Conservation (phyloP, 805 yeast species). For the Schwanniomyces vanrijiae region DNA sequence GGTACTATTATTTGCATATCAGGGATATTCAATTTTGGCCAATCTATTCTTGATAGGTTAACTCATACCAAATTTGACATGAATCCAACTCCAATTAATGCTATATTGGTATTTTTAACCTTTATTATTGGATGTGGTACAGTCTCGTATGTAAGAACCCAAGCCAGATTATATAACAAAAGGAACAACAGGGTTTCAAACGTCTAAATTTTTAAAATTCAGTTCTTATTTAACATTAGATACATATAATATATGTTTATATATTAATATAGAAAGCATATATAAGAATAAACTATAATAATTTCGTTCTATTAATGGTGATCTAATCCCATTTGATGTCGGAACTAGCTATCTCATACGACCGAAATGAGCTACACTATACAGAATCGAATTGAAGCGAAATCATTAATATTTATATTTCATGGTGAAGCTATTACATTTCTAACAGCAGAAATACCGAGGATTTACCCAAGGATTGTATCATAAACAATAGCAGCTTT, state of each 20-base stretch:
- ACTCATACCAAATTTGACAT: constrained; percentile 53
- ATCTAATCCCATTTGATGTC: too few species aligned
- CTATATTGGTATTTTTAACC: constrained; percentile 38
- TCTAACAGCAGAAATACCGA: too few species aligned
- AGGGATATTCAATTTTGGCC: constrained; percentile 51
- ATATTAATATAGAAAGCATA: background rate
- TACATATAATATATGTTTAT: background rate
- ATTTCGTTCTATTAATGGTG: too few species aligned
- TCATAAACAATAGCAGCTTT: background rate
- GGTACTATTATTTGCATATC: constrained; percentile 56
- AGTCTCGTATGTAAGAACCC: constrained; percentile 35
- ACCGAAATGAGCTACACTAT: background rate
- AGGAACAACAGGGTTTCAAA: constrained; percentile 4
- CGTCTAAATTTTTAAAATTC: background rate
- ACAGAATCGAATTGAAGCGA: background rate
- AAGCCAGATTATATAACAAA: constrained; percentile 10
- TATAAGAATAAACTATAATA: too few species aligned
- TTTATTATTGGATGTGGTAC: constrained; percentile 43
- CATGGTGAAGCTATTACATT: too few species aligned
- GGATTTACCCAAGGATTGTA: too few species aligned
- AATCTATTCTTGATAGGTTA: constrained; percentile 44
- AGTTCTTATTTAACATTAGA: background rate
- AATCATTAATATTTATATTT: background rate
- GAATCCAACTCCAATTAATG: constrained; percentile 56
- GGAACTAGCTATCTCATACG: background rate